phyloP scores from a whole-genome alignment of 768 basidiomycete genomes.

The Calvatia gigantea region DNA sequence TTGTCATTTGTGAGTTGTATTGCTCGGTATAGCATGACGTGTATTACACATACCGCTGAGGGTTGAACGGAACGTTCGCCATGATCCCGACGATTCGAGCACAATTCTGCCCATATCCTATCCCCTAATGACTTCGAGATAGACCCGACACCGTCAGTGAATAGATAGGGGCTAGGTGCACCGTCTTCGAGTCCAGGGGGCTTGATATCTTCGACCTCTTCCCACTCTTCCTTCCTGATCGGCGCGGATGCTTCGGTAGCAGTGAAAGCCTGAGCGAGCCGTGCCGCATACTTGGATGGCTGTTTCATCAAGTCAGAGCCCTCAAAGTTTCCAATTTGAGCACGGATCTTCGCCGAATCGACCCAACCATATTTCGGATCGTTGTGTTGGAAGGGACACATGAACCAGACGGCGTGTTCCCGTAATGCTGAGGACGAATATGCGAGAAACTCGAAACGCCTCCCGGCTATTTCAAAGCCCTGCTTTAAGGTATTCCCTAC shows the following conservation, averaged over 20 bases:
- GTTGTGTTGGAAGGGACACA: slow-evolving; percentile 55
- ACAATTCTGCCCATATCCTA: slow-evolving; percentile 56
- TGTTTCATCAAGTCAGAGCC: slow-evolving; percentile 39
- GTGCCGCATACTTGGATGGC: slow-evolving; percentile 82
- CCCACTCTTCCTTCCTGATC: slow-evolving; percentile 57
- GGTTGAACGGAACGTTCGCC: slow-evolving; percentile 39
- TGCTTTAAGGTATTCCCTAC: slow-evolving; percentile 56
- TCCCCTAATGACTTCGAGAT: slow-evolving; percentile 59
- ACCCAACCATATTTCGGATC: slow-evolving; percentile 36
- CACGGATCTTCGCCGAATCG: slow-evolving; percentile 56
- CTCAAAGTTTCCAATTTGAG: slow-evolving; percentile 65
- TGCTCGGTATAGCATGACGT: not conserved
- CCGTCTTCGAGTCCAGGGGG: slow-evolving; percentile 30
- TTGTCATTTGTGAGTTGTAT: not conserved
- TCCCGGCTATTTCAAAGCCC: slow-evolving; percentile 70
- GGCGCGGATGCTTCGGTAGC: slow-evolving; percentile 72
- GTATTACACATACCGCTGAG: slow-evolving; percentile 52
- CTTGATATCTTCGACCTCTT: slow-evolving; percentile 46
- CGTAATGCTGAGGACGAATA: slow-evolving; percentile 78
- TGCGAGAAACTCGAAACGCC: slow-evolving; percentile 74
- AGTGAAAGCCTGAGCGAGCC: slow-evolving; percentile 81
- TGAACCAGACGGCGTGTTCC: slow-evolving; percentile 82
- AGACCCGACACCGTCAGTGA: slow-evolving; percentile 82
- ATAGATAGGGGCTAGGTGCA: slow-evolving; percentile 28
- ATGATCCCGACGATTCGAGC: slow-evolving; percentile 35